Evolutionary conservation across 352 stramenopile genomes (phyloP), one percentile per base, ranked within the genome.

Genomic region (Phytophthora brassicae): DNA sequence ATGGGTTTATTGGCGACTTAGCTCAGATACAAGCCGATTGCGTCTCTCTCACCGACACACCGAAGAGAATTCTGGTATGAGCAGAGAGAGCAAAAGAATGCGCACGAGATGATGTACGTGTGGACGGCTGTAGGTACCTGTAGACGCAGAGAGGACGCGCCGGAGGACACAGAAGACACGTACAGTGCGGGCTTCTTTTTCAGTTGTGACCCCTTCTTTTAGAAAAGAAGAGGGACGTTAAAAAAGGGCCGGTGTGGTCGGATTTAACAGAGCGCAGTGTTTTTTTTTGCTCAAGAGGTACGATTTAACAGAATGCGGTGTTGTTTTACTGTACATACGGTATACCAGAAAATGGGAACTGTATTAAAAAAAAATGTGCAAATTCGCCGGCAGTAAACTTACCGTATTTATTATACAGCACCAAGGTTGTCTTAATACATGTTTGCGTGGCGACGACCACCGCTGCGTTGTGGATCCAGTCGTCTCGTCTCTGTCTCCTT

Each of bases 71-170:
- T 2, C 19, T 17, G 42, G 22, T 23, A 65, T 22, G 20, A 19
- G 14, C 13, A 33, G 54, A 60, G 8, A 64, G 48, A 69, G 49
- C 6, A 35, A 36, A 17, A 60, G 8, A 52, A 38, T 44, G 41
- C 16, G 9, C 39, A 56, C 20, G 47, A n/a, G 22, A 48, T 48
- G 26, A 38, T 13, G 26, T 4, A 19, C 4, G 22, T 17, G 29
- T 11, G 8, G 19, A 44, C 23, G 28, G 29, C 23, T 12, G 36
- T 11, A 57, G 42, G 53, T 20, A 39, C 36, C 35, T 41, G 58
- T 31, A 60, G 41, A 46, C 38, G 33, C 31, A 56, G 54, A 60
- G n/a, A 39, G 22, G 45, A 35, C 47, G 26, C 46, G 43, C 44
- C 4, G 38, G 26, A 17, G 23, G 38, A 44, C 38, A 17, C 38